Conservation (phyloP, 148 eudicot species). For the Camellia lanceoleosa region DNA sequence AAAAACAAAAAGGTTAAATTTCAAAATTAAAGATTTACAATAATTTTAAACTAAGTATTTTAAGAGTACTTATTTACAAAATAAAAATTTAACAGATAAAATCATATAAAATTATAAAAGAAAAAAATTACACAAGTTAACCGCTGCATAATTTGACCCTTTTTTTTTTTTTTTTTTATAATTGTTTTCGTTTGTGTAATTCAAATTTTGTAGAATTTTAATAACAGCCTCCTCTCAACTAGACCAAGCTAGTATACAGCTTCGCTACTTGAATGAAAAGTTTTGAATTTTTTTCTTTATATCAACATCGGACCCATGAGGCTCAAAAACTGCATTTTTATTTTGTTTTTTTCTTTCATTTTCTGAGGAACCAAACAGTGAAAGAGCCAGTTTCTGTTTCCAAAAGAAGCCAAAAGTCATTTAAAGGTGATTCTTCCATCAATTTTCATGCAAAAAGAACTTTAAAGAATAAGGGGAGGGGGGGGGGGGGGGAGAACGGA, state of each 20-base stretch:
- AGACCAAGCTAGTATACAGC: not conserved
- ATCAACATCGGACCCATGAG: not conserved
- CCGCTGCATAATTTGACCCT: no score
- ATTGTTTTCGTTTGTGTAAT: not conserved
- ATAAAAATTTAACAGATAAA: no score
- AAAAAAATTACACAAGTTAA: no score
- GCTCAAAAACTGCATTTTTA: not conserved
- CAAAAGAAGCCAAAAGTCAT: conserved; percentile 13
- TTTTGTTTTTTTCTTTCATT: not conserved
- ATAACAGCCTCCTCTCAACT: not conserved
- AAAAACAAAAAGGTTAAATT: no score
- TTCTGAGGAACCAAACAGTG: not conserved
- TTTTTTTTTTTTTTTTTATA: no score
- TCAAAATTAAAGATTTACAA: no score
- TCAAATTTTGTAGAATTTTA: not conserved
- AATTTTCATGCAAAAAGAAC: no score
- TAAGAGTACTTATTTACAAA: no score
- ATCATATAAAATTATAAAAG: no score
- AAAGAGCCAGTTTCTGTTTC: not conserved
- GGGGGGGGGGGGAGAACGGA: no score
- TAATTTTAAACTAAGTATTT: no score
- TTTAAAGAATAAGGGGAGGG: no score
- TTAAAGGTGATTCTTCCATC: not conserved
- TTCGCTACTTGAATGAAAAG: not conserved
- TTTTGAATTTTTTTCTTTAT: not conserved